Percentiles rank a stretch among this genome's conserved stretches.
phyloP scores from a whole-genome alignment of 306 rosid species.

The Herpetospermum pedunculosum region DNA sequence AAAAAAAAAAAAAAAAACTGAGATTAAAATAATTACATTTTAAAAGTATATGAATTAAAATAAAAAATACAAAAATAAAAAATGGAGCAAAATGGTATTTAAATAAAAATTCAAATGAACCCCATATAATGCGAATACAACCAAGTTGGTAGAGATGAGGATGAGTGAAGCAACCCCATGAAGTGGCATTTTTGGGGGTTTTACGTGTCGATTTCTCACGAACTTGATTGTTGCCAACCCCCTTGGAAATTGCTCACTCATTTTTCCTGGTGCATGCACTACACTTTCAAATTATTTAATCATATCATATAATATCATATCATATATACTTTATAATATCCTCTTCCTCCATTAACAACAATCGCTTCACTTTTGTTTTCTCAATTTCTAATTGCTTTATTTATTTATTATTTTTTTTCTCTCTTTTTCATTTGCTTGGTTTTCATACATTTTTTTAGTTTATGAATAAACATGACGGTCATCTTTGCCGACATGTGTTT shows the following conservation, averaged over 20 bases:
- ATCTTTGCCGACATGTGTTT: too few species aligned
- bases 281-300: background rate
- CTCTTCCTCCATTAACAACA: background rate
- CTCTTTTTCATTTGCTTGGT: background rate
- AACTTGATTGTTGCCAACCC: background rate
- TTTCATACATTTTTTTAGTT: background rate
- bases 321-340: conserved; percentile 5
- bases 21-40: too few species aligned
- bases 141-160: too few species aligned
- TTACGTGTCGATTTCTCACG: background rate
- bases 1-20: too few species aligned
- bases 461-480: background rate
- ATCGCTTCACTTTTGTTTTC: background rate
- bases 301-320: background rate
- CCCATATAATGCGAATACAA: too few species aligned
- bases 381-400: background rate
- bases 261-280: conserved; percentile 7
- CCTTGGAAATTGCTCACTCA: background rate
- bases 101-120: too few species aligned
- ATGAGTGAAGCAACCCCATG: conserved; percentile 3
- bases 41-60: too few species aligned
- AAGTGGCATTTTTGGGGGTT: background rate
- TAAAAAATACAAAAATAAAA: too few species aligned
- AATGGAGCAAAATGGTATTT: too few species aligned
- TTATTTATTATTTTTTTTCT: background rate